Evolutionary conservation across 2,329 filamentous ascomycete species (phyloP), one percentile per base, ranked within the genome.

Genomic region (Stagonosporopsis rhizophila): DNA sequence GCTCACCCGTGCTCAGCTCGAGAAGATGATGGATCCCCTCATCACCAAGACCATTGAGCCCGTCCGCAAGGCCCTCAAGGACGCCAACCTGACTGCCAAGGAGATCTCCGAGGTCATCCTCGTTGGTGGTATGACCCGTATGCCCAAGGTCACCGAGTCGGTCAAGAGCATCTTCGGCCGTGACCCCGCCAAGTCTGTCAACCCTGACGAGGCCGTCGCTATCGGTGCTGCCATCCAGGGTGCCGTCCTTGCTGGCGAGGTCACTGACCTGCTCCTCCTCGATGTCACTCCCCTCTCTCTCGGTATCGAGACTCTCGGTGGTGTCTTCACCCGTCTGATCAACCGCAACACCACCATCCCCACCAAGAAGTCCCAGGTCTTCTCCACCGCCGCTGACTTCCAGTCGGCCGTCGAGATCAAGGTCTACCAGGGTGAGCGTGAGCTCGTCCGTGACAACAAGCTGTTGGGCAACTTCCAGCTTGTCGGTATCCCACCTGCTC

Each of bases 371-470:
- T 97, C 93, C 12, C 92, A 97, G 83, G 88, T 93, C 76, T 98
- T 98, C 88, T 97, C 93, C 53, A 98, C 94, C 47, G 93, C 93
- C 51, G 93, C 94, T 68, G 94, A 98, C 79, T 96, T 96, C 90
- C 94, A 98, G 85, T 96, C 91, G 62, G 94, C 93, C 69, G 94
- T 98, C 75, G 93, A 97, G 85, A 98, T 98, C 85, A 97, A 98
- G 90, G 94, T 98, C 64, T 98, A 88, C 90, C 93, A 98, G 88
- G 94, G 94, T 85, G 94, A 98, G 87, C 94, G 94, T 91, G 93
- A 97, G 85, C 92, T 97, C 63, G 93, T 97, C 79, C 89, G 89
- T 77, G 94, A 98, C 83, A 98, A 98, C 90, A 98, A 98, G 87
- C 83, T 98, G 59, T 87, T 98, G 57, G 94, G 94, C 61, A 98